Base-by-base conservation (phyloP, 805 yeast species). In the Sporopachydermia quercuum region DNA sequence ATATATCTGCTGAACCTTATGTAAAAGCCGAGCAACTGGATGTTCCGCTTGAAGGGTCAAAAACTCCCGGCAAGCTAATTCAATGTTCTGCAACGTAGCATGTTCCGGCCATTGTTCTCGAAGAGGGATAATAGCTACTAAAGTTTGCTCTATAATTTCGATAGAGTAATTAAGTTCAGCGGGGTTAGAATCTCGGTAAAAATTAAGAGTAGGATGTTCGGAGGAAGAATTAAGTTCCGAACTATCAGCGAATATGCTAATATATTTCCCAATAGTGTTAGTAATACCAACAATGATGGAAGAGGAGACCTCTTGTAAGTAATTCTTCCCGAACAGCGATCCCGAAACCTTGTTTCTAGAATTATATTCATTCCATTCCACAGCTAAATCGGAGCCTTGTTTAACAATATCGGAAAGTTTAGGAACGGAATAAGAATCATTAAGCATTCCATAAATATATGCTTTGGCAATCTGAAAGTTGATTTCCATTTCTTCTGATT, bases 51-150 rank as follows among this genome's bases (percentile, higher is more conserved):
- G 72, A 49, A 65, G 78, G 3, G 57, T 56, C 42, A 81, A 56
- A 43, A 80, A 71, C 53, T 87, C 97, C 13, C 65, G 58, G 46
- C 81, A 70, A 5, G 78, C 74, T 43, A 78, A 62, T 33, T 62
- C 55, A 37, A 89, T 65, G 15, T 79, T 84, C 42, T 69, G 77
- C 39, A 91, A 60, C 0, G 94, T 85, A 0, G 91, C 91, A 62
- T 93, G 95, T 50, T 93, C 98, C 0, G 97, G 96, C 95, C 96
- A 91, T 51, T 76, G 74, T 17, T 57, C 58, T 8, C 79, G 55
- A 8, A 84, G 55, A 3, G 58, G 60, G 4, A 54, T 46, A 3
- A 75, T 73, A 1, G 71, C 54, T 3, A 62, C 57, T 50, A 66
- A 61, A 3, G 78, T 51, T 3, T 53, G 60, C 19, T 62, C 59